These are phyloP conservation scores for Chloropicon primus DNA, from an alignment of 139 green algal genomes.

Conservation along the genomic window DNA sequence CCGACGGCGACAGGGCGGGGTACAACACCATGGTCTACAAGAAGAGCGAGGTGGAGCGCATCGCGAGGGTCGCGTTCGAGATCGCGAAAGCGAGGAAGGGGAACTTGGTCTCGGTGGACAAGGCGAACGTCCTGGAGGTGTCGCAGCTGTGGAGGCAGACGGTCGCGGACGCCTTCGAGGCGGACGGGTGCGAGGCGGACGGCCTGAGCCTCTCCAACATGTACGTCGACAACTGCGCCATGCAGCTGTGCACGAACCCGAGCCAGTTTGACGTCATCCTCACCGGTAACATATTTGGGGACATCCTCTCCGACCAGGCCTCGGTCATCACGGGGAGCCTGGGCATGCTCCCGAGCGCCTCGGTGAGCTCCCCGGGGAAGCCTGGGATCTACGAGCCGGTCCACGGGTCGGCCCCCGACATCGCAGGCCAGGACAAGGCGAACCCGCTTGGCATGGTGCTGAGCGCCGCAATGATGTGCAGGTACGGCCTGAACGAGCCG, in stretches of 20 bases:
- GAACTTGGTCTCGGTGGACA: conserved; percentile 83
- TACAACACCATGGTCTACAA: conserved; percentile 98
- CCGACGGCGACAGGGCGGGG: conserved; percentile 67
- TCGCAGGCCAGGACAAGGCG: conserved; percentile 75
- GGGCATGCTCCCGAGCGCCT: conserved; percentile 94
- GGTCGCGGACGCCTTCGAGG: conserved; percentile 71
- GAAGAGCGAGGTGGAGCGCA: conserved; percentile 80
- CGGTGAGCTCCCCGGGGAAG: conserved; percentile 53
- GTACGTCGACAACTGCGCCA: conserved; percentile 99
- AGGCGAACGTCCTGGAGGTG: conserved; percentile 95
- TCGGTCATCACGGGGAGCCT: conserved; percentile 94
- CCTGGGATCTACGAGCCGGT: conserved; percentile 95
- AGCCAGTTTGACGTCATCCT: conserved; percentile 90
- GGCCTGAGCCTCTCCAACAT: conserved; percentile 91
- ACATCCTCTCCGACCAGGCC: conserved; percentile 96
- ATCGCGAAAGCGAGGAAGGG: conserved; percentile 64
- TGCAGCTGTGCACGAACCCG: conserved; percentile 81
- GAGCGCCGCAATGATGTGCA: conserved; percentile 96
- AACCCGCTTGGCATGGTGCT: conserved; percentile 56
- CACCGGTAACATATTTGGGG: conserved; percentile 98
- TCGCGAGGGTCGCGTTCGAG: conserved; percentile 88
- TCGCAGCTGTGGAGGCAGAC: conserved; percentile 38
- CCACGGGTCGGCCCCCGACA: conserved; percentile 93
- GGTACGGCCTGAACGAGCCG: conserved; percentile 81
- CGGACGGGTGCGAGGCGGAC: conserved; percentile 79